phyloP scores from a whole-genome alignment of 148 eudicot genomes.

The Fagopyrum homotropicum region DNA sequence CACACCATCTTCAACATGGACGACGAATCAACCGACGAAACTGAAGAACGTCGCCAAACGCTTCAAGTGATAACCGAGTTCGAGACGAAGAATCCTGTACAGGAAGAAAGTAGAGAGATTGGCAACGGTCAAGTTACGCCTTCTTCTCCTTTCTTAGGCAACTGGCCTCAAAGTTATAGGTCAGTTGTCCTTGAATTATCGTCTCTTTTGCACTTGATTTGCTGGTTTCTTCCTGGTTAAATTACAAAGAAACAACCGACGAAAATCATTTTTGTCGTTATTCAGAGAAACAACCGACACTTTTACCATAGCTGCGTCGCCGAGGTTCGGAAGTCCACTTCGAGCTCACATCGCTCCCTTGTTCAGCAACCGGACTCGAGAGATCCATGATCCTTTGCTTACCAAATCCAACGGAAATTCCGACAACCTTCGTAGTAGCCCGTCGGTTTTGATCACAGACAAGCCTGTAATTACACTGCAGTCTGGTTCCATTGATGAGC shows the following conservation, averaged over 20 bases:
- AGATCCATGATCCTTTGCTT: slow-evolving; percentile 40
- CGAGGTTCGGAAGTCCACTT: slow-evolving; percentile 35
- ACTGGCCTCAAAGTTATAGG: slow-evolving; percentile 6
- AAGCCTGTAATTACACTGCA: too few species aligned
- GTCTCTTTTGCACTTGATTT: too few species aligned
- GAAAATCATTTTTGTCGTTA: background rate
- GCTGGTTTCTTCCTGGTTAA: too few species aligned
- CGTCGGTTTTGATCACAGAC: too few species aligned
- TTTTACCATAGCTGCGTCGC: slow-evolving; percentile 67
- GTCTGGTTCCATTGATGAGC: slow-evolving; percentile 33
- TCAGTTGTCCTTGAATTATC: background rate
- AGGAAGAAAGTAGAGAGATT: background rate
- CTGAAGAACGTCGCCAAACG: background rate
- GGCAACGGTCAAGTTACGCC: background rate
- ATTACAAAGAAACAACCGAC: too few species aligned
- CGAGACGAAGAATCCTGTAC: background rate
- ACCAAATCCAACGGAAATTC: slow-evolving; percentile 4
- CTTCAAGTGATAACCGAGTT: slow-evolving; percentile 1
- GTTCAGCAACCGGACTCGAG: slow-evolving; percentile 30
- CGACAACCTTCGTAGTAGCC: too few species aligned
- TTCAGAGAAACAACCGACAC: slow-evolving; percentile 65
- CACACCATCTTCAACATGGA: slow-evolving; percentile 1
- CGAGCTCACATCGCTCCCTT: slow-evolving; percentile 26
- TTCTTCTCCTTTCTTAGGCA: background rate
- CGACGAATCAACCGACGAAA: background rate